Conservation (phyloP, 2,329 filamentous ascomycete species). For the Microsporum canis region DNA sequence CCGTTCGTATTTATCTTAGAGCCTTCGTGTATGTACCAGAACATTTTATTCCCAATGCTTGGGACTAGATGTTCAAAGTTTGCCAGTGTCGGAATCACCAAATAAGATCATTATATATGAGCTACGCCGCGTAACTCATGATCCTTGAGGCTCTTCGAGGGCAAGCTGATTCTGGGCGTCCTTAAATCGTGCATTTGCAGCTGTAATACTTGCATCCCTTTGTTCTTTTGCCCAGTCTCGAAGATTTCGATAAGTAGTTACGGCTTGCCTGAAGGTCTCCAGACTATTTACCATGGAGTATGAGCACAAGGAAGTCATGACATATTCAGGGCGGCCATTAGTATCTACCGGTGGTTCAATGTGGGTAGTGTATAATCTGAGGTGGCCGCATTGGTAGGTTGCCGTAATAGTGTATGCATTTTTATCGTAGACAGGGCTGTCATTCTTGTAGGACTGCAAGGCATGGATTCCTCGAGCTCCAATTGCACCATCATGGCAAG, state of each 20-base stretch:
- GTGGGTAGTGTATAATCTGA: constrained; percentile 9
- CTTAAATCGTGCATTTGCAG: neutral
- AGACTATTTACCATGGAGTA: constrained; percentile 21
- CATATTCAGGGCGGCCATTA: constrained; percentile 5
- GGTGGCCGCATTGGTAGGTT: constrained; percentile 6
- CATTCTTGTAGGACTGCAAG: constrained; percentile 27
- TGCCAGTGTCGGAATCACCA: neutral
- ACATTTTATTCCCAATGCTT: neutral
- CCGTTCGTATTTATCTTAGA: too few species aligned
- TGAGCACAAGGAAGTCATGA: constrained; percentile 13
- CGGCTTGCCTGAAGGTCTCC: constrained; percentile 26
- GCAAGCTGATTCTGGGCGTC: neutral
- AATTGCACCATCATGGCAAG: constrained; percentile 30
- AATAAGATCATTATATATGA: neutral
- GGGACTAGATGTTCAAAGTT: neutral
- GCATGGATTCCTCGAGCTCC: constrained; percentile 30
- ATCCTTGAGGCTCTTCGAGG: neutral
- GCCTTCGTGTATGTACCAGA: too few species aligned
- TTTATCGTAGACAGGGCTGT: constrained; percentile 28
- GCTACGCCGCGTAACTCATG: neutral
- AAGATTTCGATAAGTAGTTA: constrained; percentile 31
- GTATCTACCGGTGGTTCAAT: neutral
- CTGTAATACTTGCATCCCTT: constrained; percentile 20
- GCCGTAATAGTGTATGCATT: constrained; percentile 31
- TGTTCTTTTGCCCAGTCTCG: constrained; percentile 29